Conservation (phyloP, 345 rosid species). For the Rhodomyrtus tomentosa region DNA sequence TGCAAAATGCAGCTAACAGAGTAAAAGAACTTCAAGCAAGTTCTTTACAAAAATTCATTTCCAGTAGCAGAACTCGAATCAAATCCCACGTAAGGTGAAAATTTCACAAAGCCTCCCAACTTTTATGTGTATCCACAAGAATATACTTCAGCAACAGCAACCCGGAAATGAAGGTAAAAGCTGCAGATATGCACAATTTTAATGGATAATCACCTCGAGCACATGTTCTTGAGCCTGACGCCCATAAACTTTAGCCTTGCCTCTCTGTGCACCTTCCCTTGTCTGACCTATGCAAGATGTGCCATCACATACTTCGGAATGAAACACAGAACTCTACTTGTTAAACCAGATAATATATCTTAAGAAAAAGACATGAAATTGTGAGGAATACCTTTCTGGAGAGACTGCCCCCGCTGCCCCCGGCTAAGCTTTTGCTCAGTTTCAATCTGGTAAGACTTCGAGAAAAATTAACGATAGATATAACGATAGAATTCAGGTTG, state of each 20-base stretch:
- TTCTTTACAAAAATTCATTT: background rate
- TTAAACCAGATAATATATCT: background rate
- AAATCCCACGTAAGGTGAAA: background rate
- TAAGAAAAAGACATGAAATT: background rate
- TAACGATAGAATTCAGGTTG: background rate
- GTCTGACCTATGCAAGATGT: constrained; percentile 24
- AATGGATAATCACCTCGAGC: constrained; percentile 36
- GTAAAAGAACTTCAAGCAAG: background rate
- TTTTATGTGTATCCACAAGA: background rate
- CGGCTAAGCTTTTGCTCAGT: constrained; percentile 16
- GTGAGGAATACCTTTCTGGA: constrained; percentile 39
- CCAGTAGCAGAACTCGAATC: background rate
- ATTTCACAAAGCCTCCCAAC: background rate
- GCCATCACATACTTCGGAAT: background rate
- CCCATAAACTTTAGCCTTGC: constrained; percentile 23
- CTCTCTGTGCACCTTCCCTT: constrained; percentile 14
- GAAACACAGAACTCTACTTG: background rate
- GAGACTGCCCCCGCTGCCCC: constrained; percentile 9
- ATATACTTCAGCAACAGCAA: background rate
- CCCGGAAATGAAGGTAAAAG: background rate
- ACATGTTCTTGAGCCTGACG: constrained; percentile 43
- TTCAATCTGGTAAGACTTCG: constrained; percentile 32
- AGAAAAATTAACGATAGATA: background rate
- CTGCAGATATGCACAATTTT: background rate
- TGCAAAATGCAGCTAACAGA: background rate